Conservation (phyloP, 192 early-diverging fungal genomes). For the Rhizophagus prolifer region DNA sequence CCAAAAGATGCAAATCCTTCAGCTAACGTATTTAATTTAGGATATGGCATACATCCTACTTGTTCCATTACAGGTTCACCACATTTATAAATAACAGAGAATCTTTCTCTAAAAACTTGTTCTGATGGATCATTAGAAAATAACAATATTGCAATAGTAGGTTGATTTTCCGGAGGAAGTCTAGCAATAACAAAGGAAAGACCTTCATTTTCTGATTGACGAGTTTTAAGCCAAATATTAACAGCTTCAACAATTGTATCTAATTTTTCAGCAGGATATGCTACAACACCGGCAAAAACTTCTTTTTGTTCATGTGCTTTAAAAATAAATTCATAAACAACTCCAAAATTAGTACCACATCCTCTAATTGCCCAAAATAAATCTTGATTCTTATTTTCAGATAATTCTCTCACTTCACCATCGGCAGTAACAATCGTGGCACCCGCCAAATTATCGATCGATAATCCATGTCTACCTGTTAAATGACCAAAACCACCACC, state of each 20-base stretch:
- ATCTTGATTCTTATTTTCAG: constrained; percentile 35
- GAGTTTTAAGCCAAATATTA: constrained; percentile 21
- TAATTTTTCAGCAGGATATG: constrained; percentile 21
- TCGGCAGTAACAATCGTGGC: constrained; percentile 44
- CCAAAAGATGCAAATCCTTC: neutral
- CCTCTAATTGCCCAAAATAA: constrained; percentile 56
- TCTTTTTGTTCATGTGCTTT: constrained; percentile 28
- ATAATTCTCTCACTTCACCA: constrained; percentile 34
- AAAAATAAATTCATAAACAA: constrained; percentile 29
- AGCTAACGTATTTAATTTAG: neutral
- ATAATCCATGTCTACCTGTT: constrained; percentile 37
- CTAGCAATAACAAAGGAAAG: neutral
- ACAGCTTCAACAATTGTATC: constrained; percentile 32
- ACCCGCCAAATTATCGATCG: constrained; percentile 42
- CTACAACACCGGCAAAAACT: constrained; percentile 27
- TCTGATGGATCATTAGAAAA: neutral
- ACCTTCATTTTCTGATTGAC: neutral
- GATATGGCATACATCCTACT: neutral
- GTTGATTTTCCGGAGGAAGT: neutral
- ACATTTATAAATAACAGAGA: neutral
- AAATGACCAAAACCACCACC: constrained; percentile 49
- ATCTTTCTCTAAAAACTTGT: neutral
- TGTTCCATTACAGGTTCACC: neutral
- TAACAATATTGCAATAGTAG: neutral
- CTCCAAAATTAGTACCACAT: constrained; percentile 38